Conservation (phyloP, 345 rosid genomes). For the Dovyalis caffra region DNA sequence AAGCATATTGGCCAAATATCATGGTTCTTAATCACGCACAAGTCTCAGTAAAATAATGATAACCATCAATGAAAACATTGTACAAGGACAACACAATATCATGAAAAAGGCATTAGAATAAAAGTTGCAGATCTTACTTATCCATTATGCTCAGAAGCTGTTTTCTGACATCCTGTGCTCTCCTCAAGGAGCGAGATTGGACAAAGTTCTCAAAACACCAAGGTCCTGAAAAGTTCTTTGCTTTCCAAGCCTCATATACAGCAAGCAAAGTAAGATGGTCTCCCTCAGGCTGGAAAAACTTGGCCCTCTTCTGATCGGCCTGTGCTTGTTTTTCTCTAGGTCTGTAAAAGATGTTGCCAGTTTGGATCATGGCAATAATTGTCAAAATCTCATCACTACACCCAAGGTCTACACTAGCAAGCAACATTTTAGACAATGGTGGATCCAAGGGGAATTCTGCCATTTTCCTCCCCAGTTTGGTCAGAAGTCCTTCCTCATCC, state of each 20-base stretch:
- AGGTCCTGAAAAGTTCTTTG: slow-evolving; percentile 78
- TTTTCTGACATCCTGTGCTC: slow-evolving; percentile 84
- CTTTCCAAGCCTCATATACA: slow-evolving; percentile 92
- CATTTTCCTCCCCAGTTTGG: slow-evolving; percentile 92
- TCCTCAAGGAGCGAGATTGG: slow-evolving; percentile 70
- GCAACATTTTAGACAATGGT: slow-evolving; percentile 83
- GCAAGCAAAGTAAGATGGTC: slow-evolving; percentile 95
- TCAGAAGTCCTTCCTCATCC: slow-evolving; percentile 87
- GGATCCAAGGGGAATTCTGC: slow-evolving; percentile 97
- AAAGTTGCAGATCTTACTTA: slow-evolving; percentile 45
- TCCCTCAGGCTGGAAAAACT: slow-evolving; percentile 88
- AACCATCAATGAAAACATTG: background rate
- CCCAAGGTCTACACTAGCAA: slow-evolving; percentile 92
- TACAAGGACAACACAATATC: background rate
- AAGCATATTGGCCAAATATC: background rate
- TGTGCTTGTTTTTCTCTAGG: slow-evolving; percentile 95
- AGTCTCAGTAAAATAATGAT: background rate
- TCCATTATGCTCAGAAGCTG: slow-evolving; percentile 92
- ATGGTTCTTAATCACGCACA: background rate
- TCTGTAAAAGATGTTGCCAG: slow-evolving; percentile 83
- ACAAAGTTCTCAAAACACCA: slow-evolving; percentile 94
- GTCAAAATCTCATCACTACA: slow-evolving; percentile 94
- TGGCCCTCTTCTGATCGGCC: slow-evolving; percentile 91
- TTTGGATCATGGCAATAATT: slow-evolving; percentile 86
- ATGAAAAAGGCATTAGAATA: background rate